A percentile compares a stretch with the other conserved stretches of the same genome.
phyloP scores from a whole-genome alignment of 495 filamentous ascomycete genomes.

The Friedmanniomyces endolithicus region DNA sequence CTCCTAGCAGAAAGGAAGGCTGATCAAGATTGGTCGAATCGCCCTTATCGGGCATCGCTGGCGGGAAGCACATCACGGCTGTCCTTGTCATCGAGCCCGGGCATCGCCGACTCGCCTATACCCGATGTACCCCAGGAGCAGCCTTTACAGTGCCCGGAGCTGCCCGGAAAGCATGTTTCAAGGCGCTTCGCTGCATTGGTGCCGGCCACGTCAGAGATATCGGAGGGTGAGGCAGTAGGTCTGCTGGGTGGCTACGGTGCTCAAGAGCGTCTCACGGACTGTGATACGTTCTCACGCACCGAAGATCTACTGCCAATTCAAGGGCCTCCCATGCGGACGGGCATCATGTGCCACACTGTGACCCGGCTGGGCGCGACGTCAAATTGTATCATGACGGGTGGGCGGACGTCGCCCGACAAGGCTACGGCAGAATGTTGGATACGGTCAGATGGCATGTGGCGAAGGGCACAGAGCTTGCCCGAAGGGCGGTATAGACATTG shows the following conservation, averaged over 20 bases:
- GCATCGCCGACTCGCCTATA: conserved; percentile 32
- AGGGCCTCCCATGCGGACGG: conserved; percentile 32
- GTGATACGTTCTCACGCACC: conserved; percentile 42
- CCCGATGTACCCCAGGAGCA: conserved; percentile 28
- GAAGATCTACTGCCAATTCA: conserved; percentile 17
- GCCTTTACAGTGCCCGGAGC: conserved; percentile 6
- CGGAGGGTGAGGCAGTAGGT: conserved; percentile 26
- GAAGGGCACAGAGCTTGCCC: conserved; percentile 48
- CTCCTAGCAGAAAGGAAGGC: conserved; percentile 42
- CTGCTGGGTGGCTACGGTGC: conserved; percentile 39
- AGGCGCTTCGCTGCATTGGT: conserved; percentile 16
- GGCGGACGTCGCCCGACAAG: conserved; percentile 58
- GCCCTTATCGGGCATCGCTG: conserved; percentile 5
- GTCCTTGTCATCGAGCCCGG: not conserved
- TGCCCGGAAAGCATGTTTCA: conserved; percentile 7
- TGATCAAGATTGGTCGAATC: conserved; percentile 9
- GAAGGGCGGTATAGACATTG: conserved; percentile 60
- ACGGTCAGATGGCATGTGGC: conserved; percentile 47
- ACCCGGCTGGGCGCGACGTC: conserved; percentile 39
- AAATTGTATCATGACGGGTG: conserved; percentile 58
- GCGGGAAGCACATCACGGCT: conserved; percentile 10
- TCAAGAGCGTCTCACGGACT: conserved; percentile 43
- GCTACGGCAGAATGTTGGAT: conserved; percentile 64
- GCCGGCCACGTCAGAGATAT: conserved; percentile 12
- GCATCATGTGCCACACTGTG: conserved; percentile 67